Conservation (phyloP, 2,329 filamentous ascomycete genomes). For the Stachybotrys chlorohalonatus region DNA sequence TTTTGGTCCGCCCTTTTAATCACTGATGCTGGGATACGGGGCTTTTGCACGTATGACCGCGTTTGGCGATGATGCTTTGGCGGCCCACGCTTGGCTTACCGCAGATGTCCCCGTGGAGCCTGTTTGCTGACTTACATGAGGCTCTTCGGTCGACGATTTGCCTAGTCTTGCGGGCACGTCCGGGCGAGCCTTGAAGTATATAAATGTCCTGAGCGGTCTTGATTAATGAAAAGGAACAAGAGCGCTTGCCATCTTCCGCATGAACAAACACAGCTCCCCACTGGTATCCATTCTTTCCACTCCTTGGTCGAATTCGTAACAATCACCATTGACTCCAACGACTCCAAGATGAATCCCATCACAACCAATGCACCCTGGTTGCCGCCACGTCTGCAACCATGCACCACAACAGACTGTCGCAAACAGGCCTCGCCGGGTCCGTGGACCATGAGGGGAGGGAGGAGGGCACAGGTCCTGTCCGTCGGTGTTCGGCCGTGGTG, state of each 20-base stretch:
- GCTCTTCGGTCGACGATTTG: background rate
- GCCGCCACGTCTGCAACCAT: slow-evolving; percentile 1
- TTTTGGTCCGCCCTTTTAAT: too few species aligned
- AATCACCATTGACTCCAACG: background rate
- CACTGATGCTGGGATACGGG: too few species aligned
- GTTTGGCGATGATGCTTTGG: background rate
- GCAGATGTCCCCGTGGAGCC: background rate
- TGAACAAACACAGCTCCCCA: too few species aligned
- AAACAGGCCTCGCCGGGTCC: background rate
- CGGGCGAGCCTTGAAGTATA: background rate
- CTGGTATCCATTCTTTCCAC: too few species aligned
- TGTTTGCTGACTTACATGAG: background rate
- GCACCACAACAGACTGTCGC: background rate
- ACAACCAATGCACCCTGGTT: background rate
- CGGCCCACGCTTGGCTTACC: background rate
- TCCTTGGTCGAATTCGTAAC: background rate
- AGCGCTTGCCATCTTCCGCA: background rate
- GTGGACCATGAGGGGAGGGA: background rate
- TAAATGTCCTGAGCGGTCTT: background rate
- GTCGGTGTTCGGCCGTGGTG: background rate
- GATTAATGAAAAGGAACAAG: background rate
- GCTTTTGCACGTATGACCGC: background rate
- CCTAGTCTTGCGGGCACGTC: too few species aligned
- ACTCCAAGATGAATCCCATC: background rate
- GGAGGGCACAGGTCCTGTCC: background rate